phyloP scores from a whole-genome alignment of 2,329 filamentous ascomycete species.

The Phyllachora maydis region DNA sequence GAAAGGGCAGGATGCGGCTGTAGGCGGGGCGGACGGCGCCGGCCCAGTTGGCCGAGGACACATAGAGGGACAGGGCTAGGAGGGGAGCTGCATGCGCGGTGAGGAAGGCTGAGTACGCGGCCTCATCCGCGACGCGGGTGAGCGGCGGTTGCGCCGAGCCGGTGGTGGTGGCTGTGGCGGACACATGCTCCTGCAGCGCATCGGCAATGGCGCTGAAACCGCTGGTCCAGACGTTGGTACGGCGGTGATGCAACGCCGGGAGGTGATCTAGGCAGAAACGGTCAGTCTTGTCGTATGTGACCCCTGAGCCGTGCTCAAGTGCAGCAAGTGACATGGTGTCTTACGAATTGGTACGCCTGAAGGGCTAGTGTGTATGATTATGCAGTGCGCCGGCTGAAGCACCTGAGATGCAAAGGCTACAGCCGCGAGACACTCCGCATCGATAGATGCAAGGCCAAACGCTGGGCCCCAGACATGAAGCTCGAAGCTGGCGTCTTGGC shows the following conservation, averaged over 20 bases:
- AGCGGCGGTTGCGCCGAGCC: no score
- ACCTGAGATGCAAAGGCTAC: constrained; percentile 54
- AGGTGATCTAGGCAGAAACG: constrained; percentile 22
- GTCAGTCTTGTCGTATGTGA: no score
- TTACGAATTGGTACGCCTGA: constrained; percentile 49
- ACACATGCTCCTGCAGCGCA: no score
- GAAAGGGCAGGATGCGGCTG: constrained; percentile 61
- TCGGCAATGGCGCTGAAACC: constrained; percentile 42
- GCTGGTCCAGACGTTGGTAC: constrained; percentile 27
- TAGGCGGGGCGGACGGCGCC: constrained; percentile 60
- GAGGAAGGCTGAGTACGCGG: constrained; percentile 47
- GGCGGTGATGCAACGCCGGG: constrained; percentile 29
- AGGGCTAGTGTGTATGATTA: constrained; percentile 50
- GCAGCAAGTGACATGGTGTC: constrained; percentile 8
- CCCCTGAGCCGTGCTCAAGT: no score
- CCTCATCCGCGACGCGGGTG: constrained; percentile 21
- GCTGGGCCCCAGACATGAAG: constrained; percentile 83
- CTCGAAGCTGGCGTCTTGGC: no score
- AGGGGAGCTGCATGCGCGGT: constrained; percentile 55
- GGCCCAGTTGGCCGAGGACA: constrained; percentile 76
- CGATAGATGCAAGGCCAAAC: constrained; percentile 75
- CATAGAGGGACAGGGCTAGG: constrained; percentile 72
- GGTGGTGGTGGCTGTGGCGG: no score
- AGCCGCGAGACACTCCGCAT: constrained; percentile 72
- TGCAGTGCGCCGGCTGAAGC: constrained; percentile 39